Evolutionary conservation across 768 basidiomycete species (phyloP).

Genomic region (Filobasidium wieringae): DNA sequence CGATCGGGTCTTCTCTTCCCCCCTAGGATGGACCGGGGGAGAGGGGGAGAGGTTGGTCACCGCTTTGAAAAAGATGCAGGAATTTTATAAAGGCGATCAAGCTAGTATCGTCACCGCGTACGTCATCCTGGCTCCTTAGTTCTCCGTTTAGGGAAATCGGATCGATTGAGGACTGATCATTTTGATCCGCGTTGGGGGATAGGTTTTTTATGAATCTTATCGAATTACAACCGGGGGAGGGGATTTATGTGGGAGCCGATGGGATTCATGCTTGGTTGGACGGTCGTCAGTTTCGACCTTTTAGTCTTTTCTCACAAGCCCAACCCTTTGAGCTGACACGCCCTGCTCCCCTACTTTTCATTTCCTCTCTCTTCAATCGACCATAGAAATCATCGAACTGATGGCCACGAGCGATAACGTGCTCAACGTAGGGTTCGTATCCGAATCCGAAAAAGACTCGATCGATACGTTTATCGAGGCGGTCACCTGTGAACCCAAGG

Average conservation of each 20-base stretch:
- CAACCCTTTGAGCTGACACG: not conserved
- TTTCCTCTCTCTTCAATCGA: not conserved
- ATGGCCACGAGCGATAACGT: constrained; percentile 63
- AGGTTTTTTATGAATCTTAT: constrained; percentile 78
- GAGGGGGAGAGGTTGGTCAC: constrained; percentile 21
- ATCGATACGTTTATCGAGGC: constrained; percentile 20
- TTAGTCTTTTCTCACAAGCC: too few relatives aligned
- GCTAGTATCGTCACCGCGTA: constrained; percentile 20
- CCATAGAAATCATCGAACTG: constrained; percentile 90
- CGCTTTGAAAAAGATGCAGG: constrained; percentile 19
- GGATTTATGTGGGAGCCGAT: constrained; percentile 86
- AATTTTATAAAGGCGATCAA: constrained; percentile 26
- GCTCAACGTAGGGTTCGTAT: constrained; percentile 30
- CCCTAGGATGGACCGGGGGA: constrained; percentile 8
- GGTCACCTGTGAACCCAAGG: constrained; percentile 19
- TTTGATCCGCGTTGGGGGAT: constrained; percentile 46
- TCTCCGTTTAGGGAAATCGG: too few relatives aligned
- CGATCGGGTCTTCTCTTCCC: not conserved
- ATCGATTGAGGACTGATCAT: constrained; percentile 51
- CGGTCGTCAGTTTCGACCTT: constrained; percentile 68
- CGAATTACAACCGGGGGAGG: constrained; percentile 64
- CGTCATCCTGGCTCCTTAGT: constrained; percentile 5
- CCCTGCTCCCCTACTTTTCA: not conserved
- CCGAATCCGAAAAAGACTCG: constrained; percentile 21
- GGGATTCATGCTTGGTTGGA: constrained; percentile 91